phyloP scores from a whole-genome alignment of 2,329 filamentous ascomycete genomes.

The Clonostachys rosea region DNA sequence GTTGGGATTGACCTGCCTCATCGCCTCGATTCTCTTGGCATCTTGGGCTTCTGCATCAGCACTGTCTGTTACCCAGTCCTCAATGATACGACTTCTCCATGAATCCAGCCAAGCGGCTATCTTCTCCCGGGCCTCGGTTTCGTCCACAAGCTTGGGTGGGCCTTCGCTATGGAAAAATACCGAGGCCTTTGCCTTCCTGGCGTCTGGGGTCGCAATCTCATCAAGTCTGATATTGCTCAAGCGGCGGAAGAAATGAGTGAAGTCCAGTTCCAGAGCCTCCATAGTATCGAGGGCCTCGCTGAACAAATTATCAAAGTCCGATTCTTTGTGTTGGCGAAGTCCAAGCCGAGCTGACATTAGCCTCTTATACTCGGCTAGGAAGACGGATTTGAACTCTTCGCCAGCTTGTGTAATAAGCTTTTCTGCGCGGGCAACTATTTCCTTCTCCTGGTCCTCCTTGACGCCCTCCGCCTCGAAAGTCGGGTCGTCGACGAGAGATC shows the following conservation, averaged over 20 bases:
- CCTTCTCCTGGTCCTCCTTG: slow-evolving; percentile 52
- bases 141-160: slow-evolving; percentile 48
- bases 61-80: slow-evolving; percentile 66
- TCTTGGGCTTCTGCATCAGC: slow-evolving; percentile 40
- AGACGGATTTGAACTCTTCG: slow-evolving; percentile 85
- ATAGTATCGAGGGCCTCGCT: slow-evolving; percentile 79
- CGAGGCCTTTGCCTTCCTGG: slow-evolving; percentile 56
- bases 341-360: slow-evolving; percentile 80
- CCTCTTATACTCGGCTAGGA: slow-evolving; percentile 83
- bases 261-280: slow-evolving; percentile 81
- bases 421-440: slow-evolving; percentile 74
- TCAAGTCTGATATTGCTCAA: slow-evolving; percentile 60
- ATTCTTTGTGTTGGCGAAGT: slow-evolving; percentile 61
- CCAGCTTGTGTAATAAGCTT: slow-evolving; percentile 74
- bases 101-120: slow-evolving; percentile 77
- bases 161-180: slow-evolving; percentile 80
- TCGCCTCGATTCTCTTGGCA: slow-evolving; percentile 59
- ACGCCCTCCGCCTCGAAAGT: slow-evolving; percentile 72
- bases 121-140: slow-evolving; percentile 59
- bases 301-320: slow-evolving; percentile 77
- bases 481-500: slow-evolving; percentile 64
- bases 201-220: slow-evolving; percentile 61
- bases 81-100: slow-evolving; percentile 67
- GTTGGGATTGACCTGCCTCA: slow-evolving; percentile 88
- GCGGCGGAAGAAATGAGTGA: slow-evolving; percentile 88